Conservation (phyloP, 129 eudicot species). For the Rutidosis leptorrhynchoides region DNA sequence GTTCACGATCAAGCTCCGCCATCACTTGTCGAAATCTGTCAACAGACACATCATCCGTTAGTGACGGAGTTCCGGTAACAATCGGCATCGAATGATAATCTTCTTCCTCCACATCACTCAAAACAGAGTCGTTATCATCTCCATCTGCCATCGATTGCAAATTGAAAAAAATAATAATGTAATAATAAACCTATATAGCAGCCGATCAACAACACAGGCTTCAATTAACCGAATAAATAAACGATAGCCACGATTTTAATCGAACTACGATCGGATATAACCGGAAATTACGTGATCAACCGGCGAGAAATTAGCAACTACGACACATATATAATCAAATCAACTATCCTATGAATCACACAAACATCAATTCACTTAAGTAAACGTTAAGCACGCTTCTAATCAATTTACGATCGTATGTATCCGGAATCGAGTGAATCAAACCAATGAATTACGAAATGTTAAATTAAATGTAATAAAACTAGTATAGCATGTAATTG, state of each 20-base stretch:
- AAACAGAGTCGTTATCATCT: slow-evolving; percentile 59
- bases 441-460: too few species aligned
- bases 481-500: too few species aligned
- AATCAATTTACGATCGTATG: too few species aligned
- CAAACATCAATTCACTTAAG: too few species aligned
- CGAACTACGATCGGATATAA: neutral
- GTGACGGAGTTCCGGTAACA: slow-evolving; percentile 30
- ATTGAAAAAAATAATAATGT: neutral
- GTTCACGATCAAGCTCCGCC: slow-evolving; percentile 82
- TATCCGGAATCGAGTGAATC: too few species aligned
- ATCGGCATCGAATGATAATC: slow-evolving; percentile 50
- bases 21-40: slow-evolving; percentile 56
- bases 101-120: slow-evolving; percentile 79
- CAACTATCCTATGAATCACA: too few species aligned
- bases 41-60: slow-evolving; percentile 41
- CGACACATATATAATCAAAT: too few species aligned
- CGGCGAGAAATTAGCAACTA: too few species aligned
- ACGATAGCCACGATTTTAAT: neutral
- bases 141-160: slow-evolving; percentile 45
- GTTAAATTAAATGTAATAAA: too few species aligned
- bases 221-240: neutral
- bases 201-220: neutral
- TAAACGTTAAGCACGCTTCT: too few species aligned
- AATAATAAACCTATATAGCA: neutral
- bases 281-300: too few species aligned